phyloP scores from a whole-genome alignment of 2,329 filamentous ascomycete genomes.

The Neoarthrinium moseri region DNA sequence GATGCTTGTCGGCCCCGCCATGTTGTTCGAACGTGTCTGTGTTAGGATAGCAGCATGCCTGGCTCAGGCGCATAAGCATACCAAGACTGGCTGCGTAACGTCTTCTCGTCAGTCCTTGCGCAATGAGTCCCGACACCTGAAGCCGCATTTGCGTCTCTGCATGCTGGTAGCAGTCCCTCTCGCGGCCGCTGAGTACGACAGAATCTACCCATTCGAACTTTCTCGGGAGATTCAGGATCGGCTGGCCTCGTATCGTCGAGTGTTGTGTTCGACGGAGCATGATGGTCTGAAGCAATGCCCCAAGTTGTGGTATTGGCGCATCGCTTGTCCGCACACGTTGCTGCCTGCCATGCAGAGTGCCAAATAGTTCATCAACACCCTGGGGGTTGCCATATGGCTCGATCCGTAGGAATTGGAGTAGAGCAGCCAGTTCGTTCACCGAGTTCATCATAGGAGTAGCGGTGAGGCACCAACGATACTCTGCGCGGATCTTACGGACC shows the following conservation, averaged over 20 bases:
- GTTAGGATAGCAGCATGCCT: conserved; percentile 73
- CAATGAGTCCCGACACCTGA: conserved; percentile 23
- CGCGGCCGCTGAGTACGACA: conserved; percentile 66
- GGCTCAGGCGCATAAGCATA: conserved; percentile 74
- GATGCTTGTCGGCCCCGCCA: conserved; percentile 38
- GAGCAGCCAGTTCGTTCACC: conserved; percentile 72
- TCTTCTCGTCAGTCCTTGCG: conserved; percentile 48
- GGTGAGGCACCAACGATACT: conserved; percentile 71
- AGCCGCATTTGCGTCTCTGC: conserved; percentile 36
- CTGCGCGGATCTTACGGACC: conserved; percentile 55
- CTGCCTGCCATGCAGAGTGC: conserved; percentile 24
- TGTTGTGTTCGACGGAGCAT: conserved; percentile 82
- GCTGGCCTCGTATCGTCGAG: conserved; percentile 75
- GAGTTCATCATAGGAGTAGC: conserved; percentile 90
- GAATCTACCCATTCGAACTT: conserved; percentile 62
- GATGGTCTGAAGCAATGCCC: conserved; percentile 73
- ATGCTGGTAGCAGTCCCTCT: conserved; percentile 62
- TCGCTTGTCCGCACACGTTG: conserved; percentile 45
- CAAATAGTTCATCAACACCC: conserved; percentile 57
- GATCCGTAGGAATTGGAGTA: conserved; percentile 76
- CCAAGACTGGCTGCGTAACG: conserved; percentile 81
- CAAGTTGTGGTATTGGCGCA: conserved; percentile 69
- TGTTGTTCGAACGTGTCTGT: conserved; percentile 42
- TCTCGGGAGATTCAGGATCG: conserved; percentile 67
- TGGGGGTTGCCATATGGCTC: conserved; percentile 68